phyloP scores from a whole-genome alignment of 192 early-diverging fungal species.

The Coemansia aciculifera region DNA sequence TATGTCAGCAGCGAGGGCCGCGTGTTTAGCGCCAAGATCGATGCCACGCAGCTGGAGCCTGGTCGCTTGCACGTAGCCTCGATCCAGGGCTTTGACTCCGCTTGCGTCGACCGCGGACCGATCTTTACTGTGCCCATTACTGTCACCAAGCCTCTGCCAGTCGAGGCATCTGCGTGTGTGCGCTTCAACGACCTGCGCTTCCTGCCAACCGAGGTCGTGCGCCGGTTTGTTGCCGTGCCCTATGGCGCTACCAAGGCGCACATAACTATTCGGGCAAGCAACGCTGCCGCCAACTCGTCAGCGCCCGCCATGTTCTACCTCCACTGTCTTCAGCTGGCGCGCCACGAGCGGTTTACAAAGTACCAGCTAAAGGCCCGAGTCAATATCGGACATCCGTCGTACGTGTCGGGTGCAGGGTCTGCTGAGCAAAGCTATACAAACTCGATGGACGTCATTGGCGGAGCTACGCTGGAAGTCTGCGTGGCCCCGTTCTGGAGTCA shows the following conservation, averaged over 20 bases:
- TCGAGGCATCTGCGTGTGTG: slow-evolving; percentile 53
- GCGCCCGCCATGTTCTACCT: slow-evolving; percentile 68
- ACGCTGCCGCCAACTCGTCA: slow-evolving; percentile 28
- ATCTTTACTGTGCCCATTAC: slow-evolving; percentile 88
- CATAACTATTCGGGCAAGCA: slow-evolving; percentile 42
- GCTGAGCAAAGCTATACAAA: slow-evolving; percentile 57
- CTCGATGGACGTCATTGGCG: slow-evolving; percentile 65
- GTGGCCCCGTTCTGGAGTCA: slow-evolving; percentile 91
- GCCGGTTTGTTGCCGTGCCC: slow-evolving; percentile 83
- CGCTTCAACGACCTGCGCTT: slow-evolving; percentile 64
- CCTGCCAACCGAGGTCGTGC: slow-evolving; percentile 72
- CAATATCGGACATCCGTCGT: slow-evolving; percentile 62
- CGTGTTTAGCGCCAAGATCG: slow-evolving; percentile 70
- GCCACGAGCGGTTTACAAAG: slow-evolving; percentile 64
- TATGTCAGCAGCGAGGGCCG: slow-evolving; percentile 67
- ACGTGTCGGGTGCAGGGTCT: slow-evolving; percentile 60
- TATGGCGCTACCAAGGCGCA: slow-evolving; percentile 74
- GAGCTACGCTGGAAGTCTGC: slow-evolving; percentile 75
- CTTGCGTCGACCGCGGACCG: slow-evolving; percentile 68
- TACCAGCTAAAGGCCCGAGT: slow-evolving; percentile 62
- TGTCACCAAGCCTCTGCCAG: slow-evolving; percentile 73
- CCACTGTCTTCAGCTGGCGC: slow-evolving; percentile 73
- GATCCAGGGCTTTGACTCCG: slow-evolving; percentile 79
- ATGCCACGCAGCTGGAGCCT: slow-evolving; percentile 75
- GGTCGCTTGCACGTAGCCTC: slow-evolving; percentile 78